Conservation (phyloP, 768 basidiomycete genomes). For the Hydnum rufescens region DNA sequence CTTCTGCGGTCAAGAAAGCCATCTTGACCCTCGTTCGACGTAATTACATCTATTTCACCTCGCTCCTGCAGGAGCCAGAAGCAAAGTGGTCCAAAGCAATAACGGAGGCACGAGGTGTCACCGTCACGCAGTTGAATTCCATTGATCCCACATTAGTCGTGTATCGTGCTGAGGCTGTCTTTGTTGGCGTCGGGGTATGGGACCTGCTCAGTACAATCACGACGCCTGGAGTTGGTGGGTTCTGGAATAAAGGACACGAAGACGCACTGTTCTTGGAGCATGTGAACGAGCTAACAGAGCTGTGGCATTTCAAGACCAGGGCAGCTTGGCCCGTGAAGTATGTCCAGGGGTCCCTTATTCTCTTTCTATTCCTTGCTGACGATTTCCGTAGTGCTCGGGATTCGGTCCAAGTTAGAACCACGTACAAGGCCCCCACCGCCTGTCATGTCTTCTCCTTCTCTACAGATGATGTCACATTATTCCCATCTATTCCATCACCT, state of each 20-base stretch:
- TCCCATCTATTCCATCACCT: slow-evolving; percentile 44
- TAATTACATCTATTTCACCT: slow-evolving; percentile 97
- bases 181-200: slow-evolving; percentile 91
- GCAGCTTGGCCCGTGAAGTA: slow-evolving; percentile 89
- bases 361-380: slow-evolving; percentile 3
- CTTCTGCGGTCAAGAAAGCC: slow-evolving; percentile 51
- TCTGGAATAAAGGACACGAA: slow-evolving; percentile 84
- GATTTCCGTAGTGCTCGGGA: slow-evolving; percentile 52
- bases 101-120: slow-evolving; percentile 75
- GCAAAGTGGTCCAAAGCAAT: slow-evolving; percentile 71
- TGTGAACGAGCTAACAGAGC: slow-evolving; percentile 71
- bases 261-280: slow-evolving; percentile 75
- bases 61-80: slow-evolving; percentile 88
- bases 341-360: slow-evolving; percentile 16
- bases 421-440: slow-evolving; percentile 89
- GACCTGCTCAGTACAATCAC: slow-evolving; percentile 76
- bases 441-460: slow-evolving; percentile 94
- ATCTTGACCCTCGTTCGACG: slow-evolving; percentile 73
- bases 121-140: slow-evolving; percentile 86
- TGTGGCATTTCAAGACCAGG: slow-evolving; percentile 86
- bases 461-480: slow-evolving; percentile 71
- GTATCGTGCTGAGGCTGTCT: slow-evolving; percentile 89
- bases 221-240: slow-evolving; percentile 61
- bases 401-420: slow-evolving; percentile 75
- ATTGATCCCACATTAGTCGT: slow-evolving; percentile 95